Evolutionary conservation across 176 grass and related monocot species (phyloP).

Genomic region (Ensete glaucum): DNA sequence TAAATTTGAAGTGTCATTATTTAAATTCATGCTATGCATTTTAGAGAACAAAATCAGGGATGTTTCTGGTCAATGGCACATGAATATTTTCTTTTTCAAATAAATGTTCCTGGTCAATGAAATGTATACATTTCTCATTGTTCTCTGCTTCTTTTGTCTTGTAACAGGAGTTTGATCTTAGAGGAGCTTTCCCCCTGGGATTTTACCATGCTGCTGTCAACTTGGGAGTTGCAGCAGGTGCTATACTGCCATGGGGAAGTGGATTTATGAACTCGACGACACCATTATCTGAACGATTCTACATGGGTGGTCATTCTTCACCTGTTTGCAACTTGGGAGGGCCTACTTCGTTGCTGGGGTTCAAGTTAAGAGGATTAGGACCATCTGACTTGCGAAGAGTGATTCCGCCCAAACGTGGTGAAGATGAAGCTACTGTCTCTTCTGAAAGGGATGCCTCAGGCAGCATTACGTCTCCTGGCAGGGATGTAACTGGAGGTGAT

Average conservation of each 20-base stretch:
- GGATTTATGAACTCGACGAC: constrained; percentile 48
- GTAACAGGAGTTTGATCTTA: constrained; percentile 64
- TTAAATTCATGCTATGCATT: no score
- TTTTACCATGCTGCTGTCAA: constrained; percentile 65
- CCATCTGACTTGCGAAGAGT: constrained; percentile 39
- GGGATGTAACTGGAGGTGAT: constrained; percentile 53
- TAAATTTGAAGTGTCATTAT: no score
- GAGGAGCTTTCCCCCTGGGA: constrained; percentile 49
- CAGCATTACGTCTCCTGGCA: constrained; percentile 19
- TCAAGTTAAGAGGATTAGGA: constrained; percentile 62
- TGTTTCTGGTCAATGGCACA: no score
- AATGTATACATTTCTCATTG: not conserved
- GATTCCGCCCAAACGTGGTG: constrained; percentile 34
- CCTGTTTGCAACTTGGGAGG: constrained; percentile 43
- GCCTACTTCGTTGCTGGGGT: constrained; percentile 50
- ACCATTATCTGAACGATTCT: constrained; percentile 64
- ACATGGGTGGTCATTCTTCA: constrained; percentile 68
- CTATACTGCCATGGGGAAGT: constrained; percentile 45
- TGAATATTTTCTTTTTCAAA: no score
- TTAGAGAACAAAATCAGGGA: no score
- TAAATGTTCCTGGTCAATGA: not conserved
- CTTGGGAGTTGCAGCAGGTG: constrained; percentile 49
- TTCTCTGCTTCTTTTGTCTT: not conserved
- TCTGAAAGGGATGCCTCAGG: constrained; percentile 8
- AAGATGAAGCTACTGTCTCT: constrained; percentile 21